Percentiles rank a stretch among this genome's conserved stretches.
These are phyloP conservation scores for Vigna hirtella DNA, from an alignment of 306 rosid genomes.

Conservation along the genomic window DNA sequence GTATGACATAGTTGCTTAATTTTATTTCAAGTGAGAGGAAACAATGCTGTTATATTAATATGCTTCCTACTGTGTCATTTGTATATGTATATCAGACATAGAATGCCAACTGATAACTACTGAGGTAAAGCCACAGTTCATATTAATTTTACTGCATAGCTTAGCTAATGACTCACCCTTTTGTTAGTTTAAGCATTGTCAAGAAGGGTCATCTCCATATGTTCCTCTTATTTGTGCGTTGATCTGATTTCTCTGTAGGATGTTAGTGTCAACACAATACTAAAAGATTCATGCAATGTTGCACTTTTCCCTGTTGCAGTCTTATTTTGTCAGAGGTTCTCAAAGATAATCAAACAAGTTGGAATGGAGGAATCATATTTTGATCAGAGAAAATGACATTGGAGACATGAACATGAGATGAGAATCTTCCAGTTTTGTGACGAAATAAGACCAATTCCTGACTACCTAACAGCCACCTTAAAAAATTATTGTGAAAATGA, in stretches of 20 bases:
- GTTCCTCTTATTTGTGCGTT: neutral
- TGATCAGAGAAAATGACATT: neutral
- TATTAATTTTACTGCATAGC: neutral
- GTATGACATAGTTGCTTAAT: neutral
- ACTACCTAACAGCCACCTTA: neutral
- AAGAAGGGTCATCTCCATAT: neutral
- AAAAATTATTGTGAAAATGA: too few species aligned
- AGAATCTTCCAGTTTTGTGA: neutral
- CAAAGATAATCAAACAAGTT: neutral
- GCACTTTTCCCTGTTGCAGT: neutral
- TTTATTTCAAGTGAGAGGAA: neutral
- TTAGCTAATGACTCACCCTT: neutral
- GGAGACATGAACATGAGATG: neutral
- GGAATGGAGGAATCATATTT: neutral
- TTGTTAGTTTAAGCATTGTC: neutral
- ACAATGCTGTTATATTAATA: neutral
- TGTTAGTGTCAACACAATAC: slow-evolving; percentile 6
- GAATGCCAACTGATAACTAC: neutral
- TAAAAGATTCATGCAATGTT: slow-evolving; percentile 1
- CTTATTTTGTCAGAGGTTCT: neutral
- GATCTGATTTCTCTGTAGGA: slow-evolving; percentile 29
- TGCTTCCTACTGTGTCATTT: neutral
- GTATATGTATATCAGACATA: neutral
- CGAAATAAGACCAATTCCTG: neutral
- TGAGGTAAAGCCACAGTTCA: neutral